Percentiles rank a stretch among this genome's conserved stretches.
Evolutionary conservation across 73 alveolate species (phyloP).

Genomic region (Paramecium sexaurelia): DNA sequence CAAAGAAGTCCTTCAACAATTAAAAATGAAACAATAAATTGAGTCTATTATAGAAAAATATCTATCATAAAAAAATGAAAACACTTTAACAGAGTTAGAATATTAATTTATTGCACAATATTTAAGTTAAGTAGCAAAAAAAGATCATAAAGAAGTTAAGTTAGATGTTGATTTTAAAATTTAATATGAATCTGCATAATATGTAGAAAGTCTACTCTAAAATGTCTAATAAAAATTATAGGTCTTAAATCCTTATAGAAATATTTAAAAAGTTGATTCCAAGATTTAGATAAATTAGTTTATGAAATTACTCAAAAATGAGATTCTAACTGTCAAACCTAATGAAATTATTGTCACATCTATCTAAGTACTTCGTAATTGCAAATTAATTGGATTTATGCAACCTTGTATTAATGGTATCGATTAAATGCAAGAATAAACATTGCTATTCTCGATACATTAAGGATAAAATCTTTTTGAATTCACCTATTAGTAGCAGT

Average conservation of each 20-base stretch:
- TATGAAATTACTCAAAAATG: not conserved
- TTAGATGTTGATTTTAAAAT: not conserved
- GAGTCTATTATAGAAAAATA: not conserved
- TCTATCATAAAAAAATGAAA: not conserved
- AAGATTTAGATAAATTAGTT: not conserved
- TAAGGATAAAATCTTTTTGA: not conserved
- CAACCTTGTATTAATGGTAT: not conserved
- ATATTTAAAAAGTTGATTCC: not conserved
- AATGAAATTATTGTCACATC: not conserved
- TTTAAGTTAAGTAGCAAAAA: not conserved
- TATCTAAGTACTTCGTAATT: not conserved
- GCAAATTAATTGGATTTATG: conserved; percentile 1
- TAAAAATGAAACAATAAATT: not conserved
- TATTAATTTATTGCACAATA: not conserved
- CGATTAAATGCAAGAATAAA: not conserved
- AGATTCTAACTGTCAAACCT: not conserved
- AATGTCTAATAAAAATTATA: not conserved
- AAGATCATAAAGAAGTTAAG: not conserved
- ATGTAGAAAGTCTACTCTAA: not conserved
- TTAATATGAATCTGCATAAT: not conserved
- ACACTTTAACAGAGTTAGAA: not conserved
- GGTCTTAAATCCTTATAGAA: not conserved
- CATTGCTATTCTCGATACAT: not conserved
- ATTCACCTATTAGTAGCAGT: not conserved
- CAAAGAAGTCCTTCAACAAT: not conserved